A percentile compares a stretch with the other conserved stretches of the same genome.
Conservation (phyloP, 1,284 basidiomycete species). For the Rhodotorula sp. region DNA sequence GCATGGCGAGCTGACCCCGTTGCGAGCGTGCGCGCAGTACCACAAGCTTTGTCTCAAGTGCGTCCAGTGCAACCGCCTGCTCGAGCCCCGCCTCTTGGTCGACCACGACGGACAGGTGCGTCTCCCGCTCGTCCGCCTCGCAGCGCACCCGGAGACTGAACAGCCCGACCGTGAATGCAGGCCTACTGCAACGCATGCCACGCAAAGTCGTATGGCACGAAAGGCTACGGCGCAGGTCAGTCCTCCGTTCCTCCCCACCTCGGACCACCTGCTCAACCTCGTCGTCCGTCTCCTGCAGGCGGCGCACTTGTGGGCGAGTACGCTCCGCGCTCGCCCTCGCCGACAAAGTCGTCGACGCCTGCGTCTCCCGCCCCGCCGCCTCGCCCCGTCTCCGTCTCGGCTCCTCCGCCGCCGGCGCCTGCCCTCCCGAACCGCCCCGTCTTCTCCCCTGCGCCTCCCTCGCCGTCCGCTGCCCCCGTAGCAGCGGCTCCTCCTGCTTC, state of each 20-base stretch:
- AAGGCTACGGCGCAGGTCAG: constrained; percentile 34
- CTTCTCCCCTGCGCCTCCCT: neutral
- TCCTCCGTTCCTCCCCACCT: neutral
- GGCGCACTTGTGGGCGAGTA: constrained; percentile 27
- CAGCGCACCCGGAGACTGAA: accelerated
- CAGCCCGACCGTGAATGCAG: neutral
- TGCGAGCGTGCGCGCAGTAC: constrained; percentile 48
- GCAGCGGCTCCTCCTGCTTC: too few species aligned
- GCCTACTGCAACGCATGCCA: constrained; percentile 38
- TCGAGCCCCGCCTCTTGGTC: constrained; percentile 51
- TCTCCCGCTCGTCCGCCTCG: neutral
- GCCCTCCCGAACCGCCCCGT: neutral
- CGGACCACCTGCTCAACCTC: too few species aligned
- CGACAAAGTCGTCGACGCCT: constrained; percentile 1
- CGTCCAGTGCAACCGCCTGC: constrained; percentile 50
- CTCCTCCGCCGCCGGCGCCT: neutral
- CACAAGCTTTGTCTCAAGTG: constrained; percentile 55
- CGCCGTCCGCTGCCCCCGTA: neutral
- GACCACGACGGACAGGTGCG: constrained; percentile 52
- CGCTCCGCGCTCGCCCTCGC: neutral
- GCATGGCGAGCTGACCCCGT: neutral
- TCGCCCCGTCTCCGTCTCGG: neutral
- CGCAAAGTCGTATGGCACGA: constrained; percentile 24
- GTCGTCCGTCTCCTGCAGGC: neutral
- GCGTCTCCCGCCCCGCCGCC: neutral